Evolutionary conservation across 2,329 filamentous ascomycete genomes (phyloP), one percentile per base, ranked within the genome.

Genomic region (Diaporthe longicolla): DNA sequence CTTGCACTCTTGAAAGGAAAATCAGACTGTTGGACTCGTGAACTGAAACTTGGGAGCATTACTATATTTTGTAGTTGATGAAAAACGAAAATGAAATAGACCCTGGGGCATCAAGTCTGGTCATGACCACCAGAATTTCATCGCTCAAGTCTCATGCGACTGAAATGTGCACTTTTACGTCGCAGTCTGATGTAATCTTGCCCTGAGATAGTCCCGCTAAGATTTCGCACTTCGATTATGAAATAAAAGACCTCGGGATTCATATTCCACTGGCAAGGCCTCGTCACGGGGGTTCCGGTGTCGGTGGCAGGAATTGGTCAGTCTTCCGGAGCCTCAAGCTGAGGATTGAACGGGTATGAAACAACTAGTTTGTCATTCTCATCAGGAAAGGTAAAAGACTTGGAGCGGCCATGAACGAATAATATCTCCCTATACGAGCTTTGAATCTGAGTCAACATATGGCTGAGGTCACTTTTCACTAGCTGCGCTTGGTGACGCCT

Each of bases 381-480:
- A 17, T 65, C 15, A 17, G 24, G 32, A 65, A 32, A 1, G 11
- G 1, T 17, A 17, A 17, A 17, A 43, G 40, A 43, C 15, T 24
- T 45, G 37, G 2, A 21, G 19, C 43, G 9, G 21, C 43, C 4
- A 24, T 1, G 24, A 35, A 21, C 43, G 19, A 50, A 50, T 24
- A n/a, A n/a, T 35, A 17, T 50, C 7, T 5, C 26, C 55, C 10
- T 10, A 54, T 26, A 11, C 13, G 15, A 32, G 15, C 15, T 15
- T 32, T 32, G 5, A 50, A n/a, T 65, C 61, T 65, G 61, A 65
- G 61, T 65, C 61, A 65, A 65, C 26, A 50, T 15, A 7, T 37
- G 63, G 63, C 63, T 26, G 45, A 66, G 45, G 43, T 50, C 61
- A 66, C 43, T 35, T 11, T 40, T n/a, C 59, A 15, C 26, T 24